Evolutionary conservation across 768 basidiomycete species (phyloP).

Genomic region (Lyophyllum decastes): DNA sequence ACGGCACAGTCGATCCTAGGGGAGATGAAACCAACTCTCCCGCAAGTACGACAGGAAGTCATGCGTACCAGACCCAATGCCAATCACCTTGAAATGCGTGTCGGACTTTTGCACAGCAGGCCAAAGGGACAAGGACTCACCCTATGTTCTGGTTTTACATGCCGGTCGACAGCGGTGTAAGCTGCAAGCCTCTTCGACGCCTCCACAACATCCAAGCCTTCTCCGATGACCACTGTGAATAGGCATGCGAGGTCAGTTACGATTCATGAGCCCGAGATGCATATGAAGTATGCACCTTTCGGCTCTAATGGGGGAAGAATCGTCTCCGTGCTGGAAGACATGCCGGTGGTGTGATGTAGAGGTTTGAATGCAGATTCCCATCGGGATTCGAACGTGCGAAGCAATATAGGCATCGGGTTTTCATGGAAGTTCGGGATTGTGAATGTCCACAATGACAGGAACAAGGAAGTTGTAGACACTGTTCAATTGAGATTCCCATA

Average conservation of each 20-base stretch:
- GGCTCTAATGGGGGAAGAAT: not conserved
- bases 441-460: not conserved
- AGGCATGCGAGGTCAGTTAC: not conserved
- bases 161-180: conserved; percentile 90
- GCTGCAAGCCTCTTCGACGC: conserved; percentile 89
- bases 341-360: not conserved
- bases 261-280: not conserved
- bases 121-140: conserved; percentile 38
- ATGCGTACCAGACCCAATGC: conserved; percentile 83
- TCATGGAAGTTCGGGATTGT: not conserved
- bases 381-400: not conserved
- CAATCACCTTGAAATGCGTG: conserved; percentile 61
- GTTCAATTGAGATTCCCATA: not conserved
- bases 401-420: not conserved
- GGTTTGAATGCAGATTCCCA: not conserved
- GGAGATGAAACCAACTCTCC: conserved; percentile 1
- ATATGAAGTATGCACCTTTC: not conserved
- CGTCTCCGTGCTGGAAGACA: not conserved
- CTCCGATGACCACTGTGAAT: not conserved
- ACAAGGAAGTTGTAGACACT: not conserved
- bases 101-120: not conserved
- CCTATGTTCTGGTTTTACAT: conserved; percentile 81
- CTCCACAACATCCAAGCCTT: conserved; percentile 56
- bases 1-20: conserved; percentile 89
- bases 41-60: conserved; percentile 1